phyloP scores from a whole-genome alignment of 305 asterid genomes.

The Stenogyne calaminthoides region DNA sequence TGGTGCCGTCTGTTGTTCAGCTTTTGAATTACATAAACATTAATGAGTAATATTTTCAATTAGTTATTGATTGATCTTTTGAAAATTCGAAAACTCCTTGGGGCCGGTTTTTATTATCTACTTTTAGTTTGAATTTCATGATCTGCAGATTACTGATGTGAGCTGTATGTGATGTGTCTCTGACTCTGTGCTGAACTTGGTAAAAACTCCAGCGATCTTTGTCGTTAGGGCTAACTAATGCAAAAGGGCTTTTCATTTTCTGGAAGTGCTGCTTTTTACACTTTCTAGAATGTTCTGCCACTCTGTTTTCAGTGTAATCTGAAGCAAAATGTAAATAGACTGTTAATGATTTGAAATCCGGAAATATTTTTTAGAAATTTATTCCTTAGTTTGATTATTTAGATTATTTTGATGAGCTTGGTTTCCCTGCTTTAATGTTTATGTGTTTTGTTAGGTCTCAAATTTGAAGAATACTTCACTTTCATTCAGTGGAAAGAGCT shows the following conservation, averaged over 20 bases:
- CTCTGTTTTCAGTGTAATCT: background rate
- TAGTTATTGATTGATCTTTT: background rate
- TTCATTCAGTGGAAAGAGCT: constrained; percentile 56
- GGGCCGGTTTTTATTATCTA: constrained; percentile 3
- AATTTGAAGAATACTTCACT: constrained; percentile 54
- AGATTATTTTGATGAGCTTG: background rate
- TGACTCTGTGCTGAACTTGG: background rate
- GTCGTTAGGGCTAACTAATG: background rate
- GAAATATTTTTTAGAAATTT: background rate
- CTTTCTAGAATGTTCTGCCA: background rate
- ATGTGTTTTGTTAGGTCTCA: constrained; percentile 48
- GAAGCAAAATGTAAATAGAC: background rate
- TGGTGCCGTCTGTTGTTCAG: background rate
- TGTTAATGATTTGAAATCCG: background rate
- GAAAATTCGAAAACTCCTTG: no score
- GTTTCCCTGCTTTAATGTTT: background rate
- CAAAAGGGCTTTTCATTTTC: background rate
- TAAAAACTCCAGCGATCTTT: background rate
- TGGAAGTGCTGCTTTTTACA: background rate
- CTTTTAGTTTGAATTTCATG: constrained; percentile 16
- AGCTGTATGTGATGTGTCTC: background rate
- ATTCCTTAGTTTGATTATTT: background rate
- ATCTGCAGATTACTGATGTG: background rate
- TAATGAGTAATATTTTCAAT: constrained; percentile 1
- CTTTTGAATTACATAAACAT: constrained; percentile 1